These are phyloP conservation scores for Podospora pseudoanserina DNA, from an alignment of 495 filamentous ascomycete species.

Conservation along the genomic window DNA sequence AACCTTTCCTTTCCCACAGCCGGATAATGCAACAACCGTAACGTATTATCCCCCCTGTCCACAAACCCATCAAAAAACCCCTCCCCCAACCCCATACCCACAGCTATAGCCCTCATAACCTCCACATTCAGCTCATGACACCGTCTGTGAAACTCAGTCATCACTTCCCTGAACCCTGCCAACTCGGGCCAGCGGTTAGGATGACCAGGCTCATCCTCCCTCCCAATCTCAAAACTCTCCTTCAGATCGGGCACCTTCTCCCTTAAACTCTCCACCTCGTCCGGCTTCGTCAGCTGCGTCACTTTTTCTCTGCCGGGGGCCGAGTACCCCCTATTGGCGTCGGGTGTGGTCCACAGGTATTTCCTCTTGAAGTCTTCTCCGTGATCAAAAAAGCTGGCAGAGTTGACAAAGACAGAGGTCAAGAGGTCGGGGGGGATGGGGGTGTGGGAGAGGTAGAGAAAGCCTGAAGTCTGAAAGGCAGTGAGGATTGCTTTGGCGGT, in stretches of 20 bases:
- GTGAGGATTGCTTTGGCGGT: slow-evolving; percentile 68
- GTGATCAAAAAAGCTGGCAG: slow-evolving; percentile 71
- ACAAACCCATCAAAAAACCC: slow-evolving; percentile 75
- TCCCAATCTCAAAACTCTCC: slow-evolving; percentile 79
- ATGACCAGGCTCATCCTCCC: slow-evolving; percentile 60
- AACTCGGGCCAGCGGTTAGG: slow-evolving; percentile 84
- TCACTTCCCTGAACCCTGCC: slow-evolving; percentile 62
- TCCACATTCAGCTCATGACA: slow-evolving; percentile 73
- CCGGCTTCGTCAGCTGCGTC: slow-evolving; percentile 42
- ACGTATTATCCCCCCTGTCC: slow-evolving; percentile 73
- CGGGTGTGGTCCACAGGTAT: slow-evolving; percentile 65
- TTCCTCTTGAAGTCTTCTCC: slow-evolving; percentile 65
- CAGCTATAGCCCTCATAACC: slow-evolving; percentile 84
- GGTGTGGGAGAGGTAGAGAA: slow-evolving; percentile 84
- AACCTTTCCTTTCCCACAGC: slow-evolving; percentile 65
- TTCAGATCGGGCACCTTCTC: slow-evolving; percentile 65
- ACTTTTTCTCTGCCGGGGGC: slow-evolving; percentile 75
- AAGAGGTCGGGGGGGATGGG: slow-evolving; percentile 57
- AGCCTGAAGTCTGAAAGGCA: slow-evolving; percentile 83
- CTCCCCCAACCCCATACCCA: slow-evolving; percentile 72
- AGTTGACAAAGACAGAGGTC: slow-evolving; percentile 62
- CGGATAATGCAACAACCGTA: slow-evolving; percentile 89
- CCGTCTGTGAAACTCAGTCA: slow-evolving; percentile 66
- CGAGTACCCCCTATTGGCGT: slow-evolving; percentile 76
- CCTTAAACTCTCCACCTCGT: too few species aligned